These are phyloP conservation scores for Trichocladium antarcticum DNA, from an alignment of 495 filamentous ascomycete genomes.

Conservation along the genomic window DNA sequence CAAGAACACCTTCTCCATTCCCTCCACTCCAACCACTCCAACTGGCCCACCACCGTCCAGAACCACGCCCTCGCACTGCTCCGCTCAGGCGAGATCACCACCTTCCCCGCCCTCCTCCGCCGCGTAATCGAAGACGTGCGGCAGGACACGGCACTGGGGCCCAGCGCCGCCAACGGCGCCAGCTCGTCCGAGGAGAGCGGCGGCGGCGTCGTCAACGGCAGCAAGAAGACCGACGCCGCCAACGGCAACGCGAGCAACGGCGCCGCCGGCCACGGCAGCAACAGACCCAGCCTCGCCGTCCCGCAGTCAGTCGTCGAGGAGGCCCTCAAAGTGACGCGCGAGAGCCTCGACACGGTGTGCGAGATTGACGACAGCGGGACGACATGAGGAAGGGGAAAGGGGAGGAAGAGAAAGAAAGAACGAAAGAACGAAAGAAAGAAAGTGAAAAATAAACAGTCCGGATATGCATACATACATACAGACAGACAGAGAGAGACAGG, in stretches of 20 bases:
- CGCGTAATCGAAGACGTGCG: conserved; percentile 45
- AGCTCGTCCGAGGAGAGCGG: conserved; percentile 10
- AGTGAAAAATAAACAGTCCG: too few species aligned
- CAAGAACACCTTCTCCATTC: conserved; percentile 46
- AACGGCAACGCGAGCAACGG: conserved; percentile 7
- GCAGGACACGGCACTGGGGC: conserved; percentile 30
- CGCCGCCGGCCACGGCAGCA: neutral
- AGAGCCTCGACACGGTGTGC: conserved; percentile 40
- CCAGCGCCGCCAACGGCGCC: conserved; percentile 5
- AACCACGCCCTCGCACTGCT: conserved; percentile 42
- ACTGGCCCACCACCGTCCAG: conserved; percentile 46
- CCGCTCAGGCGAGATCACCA: conserved; percentile 41
- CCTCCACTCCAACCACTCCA: conserved; percentile 39
- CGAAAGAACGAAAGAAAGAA: too few species aligned
- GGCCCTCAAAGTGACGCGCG: conserved; percentile 41
- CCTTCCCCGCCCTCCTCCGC: conserved; percentile 41
- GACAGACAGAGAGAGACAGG: too few species aligned
- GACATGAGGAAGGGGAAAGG: conserved; percentile 10
- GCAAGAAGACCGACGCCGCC: conserved; percentile 11
- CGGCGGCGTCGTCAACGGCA: conserved; percentile 19
- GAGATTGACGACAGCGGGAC: conserved; percentile 33
- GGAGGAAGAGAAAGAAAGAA: too few species aligned
- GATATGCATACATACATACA: too few species aligned
- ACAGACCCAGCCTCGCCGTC: conserved; percentile 31
- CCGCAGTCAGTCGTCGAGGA: conserved; percentile 42